phyloP scores from a whole-genome alignment of 2,329 filamentous ascomycete species.

The Colletotrichum sp. region DNA sequence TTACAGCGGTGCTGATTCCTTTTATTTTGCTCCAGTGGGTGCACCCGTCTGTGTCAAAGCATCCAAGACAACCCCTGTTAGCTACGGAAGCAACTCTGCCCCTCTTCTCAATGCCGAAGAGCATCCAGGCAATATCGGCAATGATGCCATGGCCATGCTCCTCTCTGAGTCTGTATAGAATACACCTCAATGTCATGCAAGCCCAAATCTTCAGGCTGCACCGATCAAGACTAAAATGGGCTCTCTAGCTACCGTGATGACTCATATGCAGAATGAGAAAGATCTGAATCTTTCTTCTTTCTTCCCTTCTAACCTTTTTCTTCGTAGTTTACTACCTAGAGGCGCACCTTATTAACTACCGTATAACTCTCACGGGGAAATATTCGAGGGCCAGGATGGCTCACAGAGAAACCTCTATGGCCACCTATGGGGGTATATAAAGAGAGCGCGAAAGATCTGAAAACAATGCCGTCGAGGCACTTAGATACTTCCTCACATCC shows the following conservation, averaged over 20 bases:
- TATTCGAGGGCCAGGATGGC: too few relatives aligned
- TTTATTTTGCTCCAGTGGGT: not conserved
- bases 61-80: not conserved
- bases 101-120: not conserved
- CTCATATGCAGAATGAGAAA: not conserved
- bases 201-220: too few relatives aligned
- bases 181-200: too few relatives aligned
- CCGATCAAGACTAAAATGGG: too few relatives aligned
- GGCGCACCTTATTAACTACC: too few relatives aligned
- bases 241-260: not conserved
- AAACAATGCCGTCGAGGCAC: not conserved
- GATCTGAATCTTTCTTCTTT: too few relatives aligned
- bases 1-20: not conserved
- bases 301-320: too few relatives aligned
- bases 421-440: too few relatives aligned
- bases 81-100: not conserved
- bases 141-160: not conserved
- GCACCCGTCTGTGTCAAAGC: not conserved
- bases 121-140: not conserved
- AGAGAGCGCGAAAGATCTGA: too few relatives aligned
- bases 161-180: not conserved
- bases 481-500: not conserved
- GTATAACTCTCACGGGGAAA: too few relatives aligned
- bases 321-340: too few relatives aligned
- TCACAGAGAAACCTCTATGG: too few relatives aligned